phyloP scores from a whole-genome alignment of 306 rosid species.

The Senna siamea region DNA sequence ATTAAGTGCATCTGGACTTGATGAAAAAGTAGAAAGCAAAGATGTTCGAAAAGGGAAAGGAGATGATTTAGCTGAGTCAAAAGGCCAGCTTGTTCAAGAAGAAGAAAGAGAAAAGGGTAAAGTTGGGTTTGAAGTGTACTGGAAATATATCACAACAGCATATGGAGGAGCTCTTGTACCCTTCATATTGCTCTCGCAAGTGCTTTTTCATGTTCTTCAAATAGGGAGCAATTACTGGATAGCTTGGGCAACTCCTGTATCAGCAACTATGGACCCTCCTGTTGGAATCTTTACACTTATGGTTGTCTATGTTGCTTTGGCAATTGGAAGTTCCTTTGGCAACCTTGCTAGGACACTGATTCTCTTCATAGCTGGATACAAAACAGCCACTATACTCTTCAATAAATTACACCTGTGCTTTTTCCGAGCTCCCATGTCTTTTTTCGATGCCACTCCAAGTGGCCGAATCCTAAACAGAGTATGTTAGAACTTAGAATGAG shows the following conservation, averaged over 20 bases:
- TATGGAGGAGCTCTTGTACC: conserved; percentile 89
- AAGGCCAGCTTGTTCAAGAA: conserved; percentile 84
- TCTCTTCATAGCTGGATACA: conserved; percentile 58
- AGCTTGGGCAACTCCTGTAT: conserved; percentile 80
- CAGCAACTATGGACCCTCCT: conserved; percentile 49
- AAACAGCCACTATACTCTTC: conserved; percentile 72
- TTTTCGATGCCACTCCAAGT: conserved; percentile 79
- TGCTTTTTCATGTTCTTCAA: conserved; percentile 57
- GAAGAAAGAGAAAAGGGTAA: conserved; percentile 89
- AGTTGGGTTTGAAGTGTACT: conserved; percentile 69
- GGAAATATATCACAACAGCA: conserved; percentile 70
- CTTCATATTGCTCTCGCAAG: conserved; percentile 62
- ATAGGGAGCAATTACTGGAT: conserved; percentile 91
- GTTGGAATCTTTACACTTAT: conserved; percentile 54
- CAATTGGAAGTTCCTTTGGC: conserved; percentile 65
- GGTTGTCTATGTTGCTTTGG: conserved; percentile 65
- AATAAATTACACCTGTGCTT: conserved; percentile 67
- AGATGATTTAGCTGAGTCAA: conserved; percentile 42
- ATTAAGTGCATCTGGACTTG: conserved; percentile 36
- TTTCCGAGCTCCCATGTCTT: conserved; percentile 84
- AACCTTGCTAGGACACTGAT: conserved; percentile 52
- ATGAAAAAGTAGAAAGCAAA: conserved; percentile 41
- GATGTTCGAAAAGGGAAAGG: conserved; percentile 42
- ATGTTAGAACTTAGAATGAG: conserved; percentile 6
- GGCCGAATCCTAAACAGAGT: conserved; percentile 65